Percentiles rank a stretch among this genome's conserved stretches.
phyloP scores from a whole-genome alignment of 768 basidiomycete genomes.

The Kwoniella dendrophila region DNA sequence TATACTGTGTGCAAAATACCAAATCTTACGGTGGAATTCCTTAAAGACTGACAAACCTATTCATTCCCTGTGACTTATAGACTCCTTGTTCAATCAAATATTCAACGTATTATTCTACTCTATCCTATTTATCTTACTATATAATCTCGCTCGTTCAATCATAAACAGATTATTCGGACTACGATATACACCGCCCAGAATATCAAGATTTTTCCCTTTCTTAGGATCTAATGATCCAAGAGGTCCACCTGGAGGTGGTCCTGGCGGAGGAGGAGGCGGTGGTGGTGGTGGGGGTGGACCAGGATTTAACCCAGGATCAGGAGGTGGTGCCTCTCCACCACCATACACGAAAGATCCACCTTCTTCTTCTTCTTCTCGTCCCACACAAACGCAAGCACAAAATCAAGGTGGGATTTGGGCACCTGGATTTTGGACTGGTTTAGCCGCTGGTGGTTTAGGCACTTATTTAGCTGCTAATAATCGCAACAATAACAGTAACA shows the following conservation, averaged over 20 bases:
- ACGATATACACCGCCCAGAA: constrained; percentile 54
- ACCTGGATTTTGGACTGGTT: constrained; percentile 86
- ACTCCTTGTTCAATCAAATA: constrained; percentile 11
- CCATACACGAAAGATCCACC: constrained; percentile 43
- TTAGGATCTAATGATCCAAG: constrained; percentile 25
- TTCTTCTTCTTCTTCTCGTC: constrained; percentile 40
- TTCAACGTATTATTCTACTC: constrained; percentile 11
- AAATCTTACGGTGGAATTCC: constrained; percentile 4
- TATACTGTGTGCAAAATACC: background rate
- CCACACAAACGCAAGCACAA: constrained; percentile 29
- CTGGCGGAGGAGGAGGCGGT: constrained; percentile 51
- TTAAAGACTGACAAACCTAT: no score
- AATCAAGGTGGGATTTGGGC: constrained; percentile 59
- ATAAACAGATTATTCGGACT: constrained; percentile 54
- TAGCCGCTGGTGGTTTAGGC: constrained; percentile 71
- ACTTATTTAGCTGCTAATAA: constrained; percentile 56
- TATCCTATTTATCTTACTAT: constrained; percentile 45
- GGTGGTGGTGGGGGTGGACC: constrained; percentile 47
- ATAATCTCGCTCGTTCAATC: constrained; percentile 66
- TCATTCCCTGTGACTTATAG: constrained; percentile 10
- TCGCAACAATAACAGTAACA: constrained; percentile 1
- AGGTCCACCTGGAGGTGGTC: constrained; percentile 37
- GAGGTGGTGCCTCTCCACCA: constrained; percentile 53
- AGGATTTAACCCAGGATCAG: constrained; percentile 45
- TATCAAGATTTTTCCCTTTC: constrained; percentile 38